phyloP scores from a whole-genome alignment of 75 land plant genomes.

The Isoetes taiwanensis region DNA sequence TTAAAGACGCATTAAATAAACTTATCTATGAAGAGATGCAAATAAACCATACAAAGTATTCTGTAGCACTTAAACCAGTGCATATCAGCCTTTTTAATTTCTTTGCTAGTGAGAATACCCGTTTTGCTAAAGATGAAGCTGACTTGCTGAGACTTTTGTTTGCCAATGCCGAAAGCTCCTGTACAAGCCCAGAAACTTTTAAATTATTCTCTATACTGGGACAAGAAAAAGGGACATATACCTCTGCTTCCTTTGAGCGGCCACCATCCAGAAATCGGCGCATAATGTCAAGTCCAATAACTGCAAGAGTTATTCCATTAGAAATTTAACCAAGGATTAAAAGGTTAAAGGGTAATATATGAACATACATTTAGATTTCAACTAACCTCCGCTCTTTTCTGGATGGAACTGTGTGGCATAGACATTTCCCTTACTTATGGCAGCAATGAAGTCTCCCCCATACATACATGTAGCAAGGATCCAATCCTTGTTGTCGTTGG shows the following conservation, averaged over 20 bases:
- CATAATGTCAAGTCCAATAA: conserved; percentile 69
- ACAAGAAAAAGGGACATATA: not conserved
- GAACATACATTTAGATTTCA: not conserved
- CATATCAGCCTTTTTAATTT: not conserved
- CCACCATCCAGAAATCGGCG: conserved; percentile 53
- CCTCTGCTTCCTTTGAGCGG: conserved; percentile 35
- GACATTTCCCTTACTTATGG: conserved; percentile 69
- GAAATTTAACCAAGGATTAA: too few relatives aligned
- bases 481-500: conserved; percentile 83
- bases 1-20: not conserved
- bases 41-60: not conserved
- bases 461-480: conserved; percentile 84
- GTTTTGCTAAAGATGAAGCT: conserved; percentile 29
- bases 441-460: conserved; percentile 78
- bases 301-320: too few relatives aligned
- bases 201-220: not conserved
- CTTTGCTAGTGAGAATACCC: conserved; percentile 14
- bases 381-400: conserved; percentile 94
- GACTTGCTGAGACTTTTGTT: conserved; percentile 11
- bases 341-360: too few relatives aligned
- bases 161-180: conserved; percentile 5
- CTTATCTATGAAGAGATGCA: not conserved
- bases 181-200: not conserved
- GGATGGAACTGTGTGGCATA: conserved; percentile 98
- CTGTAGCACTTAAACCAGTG: not conserved